Base-by-base conservation (phyloP, 805 yeast species). In the Metschnikowia vanudenii region DNA sequence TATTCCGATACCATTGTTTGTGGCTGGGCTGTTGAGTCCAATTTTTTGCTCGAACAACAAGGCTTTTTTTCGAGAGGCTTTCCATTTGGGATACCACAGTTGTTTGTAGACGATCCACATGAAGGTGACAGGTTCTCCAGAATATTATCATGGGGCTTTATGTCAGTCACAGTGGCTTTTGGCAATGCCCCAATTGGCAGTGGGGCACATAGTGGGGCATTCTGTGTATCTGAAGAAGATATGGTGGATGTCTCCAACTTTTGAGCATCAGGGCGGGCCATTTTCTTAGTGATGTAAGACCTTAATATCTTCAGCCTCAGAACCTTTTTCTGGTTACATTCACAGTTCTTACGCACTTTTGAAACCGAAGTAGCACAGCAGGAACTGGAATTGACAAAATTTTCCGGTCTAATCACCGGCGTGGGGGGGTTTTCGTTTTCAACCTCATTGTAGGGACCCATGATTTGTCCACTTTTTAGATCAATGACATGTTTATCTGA, bases 401-500 rank as follows among this genome's bases (percentile, higher is more conserved):
- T 67, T 39, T 65, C 61, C 39, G 47, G 52, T 11, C 49, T 47
- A 18, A 45, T 52, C 20, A 36, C 39, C 31, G 47, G 46, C 13
- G 30, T 42, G 14, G 7, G 19, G 3, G 46, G 20, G 12, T 28
- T 35, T 2, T 39, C 45, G 14, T 19, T 29, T 2, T 47, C 19
- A 19, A 39, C 47, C 9, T 39, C 39, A 35, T 58, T 68, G 57
- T 71, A 71, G 1, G 69, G 71, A 5, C 76, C 76, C 17, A 71
- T 56, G 14, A 73, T 64, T 50, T 63, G 65, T 16, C 74, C 74
- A 33, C 60, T 63, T 12, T 50, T 57, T 38, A 70, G 51, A 46
- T 72, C 75, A 11, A 71, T 61, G 19, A 73, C 68, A 37, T 73
- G 73, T 46, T 71, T 71, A 20, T 63, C 62, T 1, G 75, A 68